These are phyloP conservation scores for Diaporthe citrichinensis DNA, from an alignment of 2,329 filamentous ascomycete genomes.

Conservation along the genomic window DNA sequence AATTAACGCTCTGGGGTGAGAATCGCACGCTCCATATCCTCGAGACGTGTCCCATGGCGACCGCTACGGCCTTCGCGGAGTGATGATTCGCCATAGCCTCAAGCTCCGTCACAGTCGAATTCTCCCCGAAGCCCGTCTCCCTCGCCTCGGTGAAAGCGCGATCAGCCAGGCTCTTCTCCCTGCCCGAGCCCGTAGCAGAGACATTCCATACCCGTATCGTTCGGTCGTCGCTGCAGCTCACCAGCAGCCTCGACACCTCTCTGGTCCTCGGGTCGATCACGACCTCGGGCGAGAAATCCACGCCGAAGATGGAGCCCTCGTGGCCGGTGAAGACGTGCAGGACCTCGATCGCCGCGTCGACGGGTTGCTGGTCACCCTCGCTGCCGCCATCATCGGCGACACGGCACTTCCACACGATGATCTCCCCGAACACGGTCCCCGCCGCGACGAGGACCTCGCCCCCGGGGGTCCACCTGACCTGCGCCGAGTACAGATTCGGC, in stretches of 20 bases:
- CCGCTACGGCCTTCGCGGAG: conserved; percentile 68
- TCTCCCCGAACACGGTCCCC: conserved; percentile 95
- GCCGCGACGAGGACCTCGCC: conserved; percentile 81
- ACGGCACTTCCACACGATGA: conserved; percentile 86
- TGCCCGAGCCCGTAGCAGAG: conserved; percentile 61
- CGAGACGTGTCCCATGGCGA: conserved; percentile 87
- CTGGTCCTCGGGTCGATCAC: conserved; percentile 51
- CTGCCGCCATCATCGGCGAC: conserved; percentile 45
- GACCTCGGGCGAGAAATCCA: conserved; percentile 78
- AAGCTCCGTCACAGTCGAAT: conserved; percentile 48
- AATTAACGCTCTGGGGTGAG: conserved; percentile 41
- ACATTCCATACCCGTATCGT: conserved; percentile 93
- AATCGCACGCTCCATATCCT: conserved; percentile 92
- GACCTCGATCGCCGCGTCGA: conserved; percentile 54
- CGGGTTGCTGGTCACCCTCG: neutral
- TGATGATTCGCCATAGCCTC: conserved; percentile 44
- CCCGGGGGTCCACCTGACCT: conserved; percentile 73
- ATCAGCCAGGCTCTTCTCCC: conserved; percentile 46
- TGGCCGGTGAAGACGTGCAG: conserved; percentile 76
- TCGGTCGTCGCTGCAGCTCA: conserved; percentile 94
- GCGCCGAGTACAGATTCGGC: conserved; percentile 90
- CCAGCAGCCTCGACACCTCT: conserved; percentile 73
- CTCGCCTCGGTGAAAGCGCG: conserved; percentile 54
- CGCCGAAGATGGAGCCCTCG: conserved; percentile 94
- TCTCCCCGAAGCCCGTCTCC: conserved; percentile 75